phyloP scores from a whole-genome alignment of 2,329 filamentous ascomycete genomes.

The Coleophoma eucalyptorum region DNA sequence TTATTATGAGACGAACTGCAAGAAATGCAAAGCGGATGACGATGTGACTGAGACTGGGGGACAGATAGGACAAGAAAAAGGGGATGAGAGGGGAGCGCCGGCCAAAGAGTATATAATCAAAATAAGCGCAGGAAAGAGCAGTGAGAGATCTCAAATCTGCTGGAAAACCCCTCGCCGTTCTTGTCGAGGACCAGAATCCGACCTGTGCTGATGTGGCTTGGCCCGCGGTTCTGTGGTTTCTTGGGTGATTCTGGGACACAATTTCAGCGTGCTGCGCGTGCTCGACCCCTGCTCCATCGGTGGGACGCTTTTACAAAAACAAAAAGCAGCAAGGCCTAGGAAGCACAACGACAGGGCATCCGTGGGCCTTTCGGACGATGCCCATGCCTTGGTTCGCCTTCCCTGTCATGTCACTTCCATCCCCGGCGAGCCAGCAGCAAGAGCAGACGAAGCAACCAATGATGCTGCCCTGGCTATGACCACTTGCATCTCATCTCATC shows the following conservation, averaged over 20 bases:
- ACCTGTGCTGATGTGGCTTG: neutral
- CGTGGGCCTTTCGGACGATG: too few species aligned
- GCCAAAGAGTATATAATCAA: neutral
- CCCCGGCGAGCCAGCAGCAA: too few species aligned
- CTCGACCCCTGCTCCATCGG: neutral
- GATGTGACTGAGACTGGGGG: neutral
- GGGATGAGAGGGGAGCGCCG: neutral
- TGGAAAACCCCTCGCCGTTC: neutral
- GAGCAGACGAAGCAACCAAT: too few species aligned
- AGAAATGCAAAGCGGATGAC: neutral
- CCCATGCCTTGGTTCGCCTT: too few species aligned
- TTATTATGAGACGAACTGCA: neutral
- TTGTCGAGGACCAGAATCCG: neutral
- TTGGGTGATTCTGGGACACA: neutral
- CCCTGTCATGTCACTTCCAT: too few species aligned
- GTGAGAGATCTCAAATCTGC: neutral
- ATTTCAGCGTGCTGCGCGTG: neutral
- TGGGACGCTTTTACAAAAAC: too few species aligned
- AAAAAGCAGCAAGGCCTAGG: too few species aligned
- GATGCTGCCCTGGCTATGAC: too few species aligned
- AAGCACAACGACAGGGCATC: too few species aligned
- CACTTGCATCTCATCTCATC: too few species aligned
- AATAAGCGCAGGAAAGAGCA: neutral
- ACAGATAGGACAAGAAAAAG: neutral
- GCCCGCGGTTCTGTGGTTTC: neutral